These are phyloP conservation scores for Pholiota adiposa DNA, from an alignment of 1,284 basidiomycete genomes.

Conservation along the genomic window DNA sequence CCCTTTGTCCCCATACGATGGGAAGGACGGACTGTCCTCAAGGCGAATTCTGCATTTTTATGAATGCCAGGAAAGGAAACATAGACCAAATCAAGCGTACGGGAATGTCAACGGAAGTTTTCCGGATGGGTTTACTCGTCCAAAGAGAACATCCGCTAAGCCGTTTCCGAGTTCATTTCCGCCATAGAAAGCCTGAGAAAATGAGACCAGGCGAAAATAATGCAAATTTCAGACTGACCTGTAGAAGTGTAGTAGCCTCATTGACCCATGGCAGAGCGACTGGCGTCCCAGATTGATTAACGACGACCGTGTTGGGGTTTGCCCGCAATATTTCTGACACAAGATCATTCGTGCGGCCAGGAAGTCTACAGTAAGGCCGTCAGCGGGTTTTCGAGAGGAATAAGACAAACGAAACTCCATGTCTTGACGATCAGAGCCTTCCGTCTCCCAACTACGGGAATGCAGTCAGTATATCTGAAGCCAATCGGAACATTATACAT, in stretches of 20 bases:
- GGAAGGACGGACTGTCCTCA: constrained; percentile 45
- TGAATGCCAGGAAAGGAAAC: constrained; percentile 26
- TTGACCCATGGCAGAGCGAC: constrained; percentile 57
- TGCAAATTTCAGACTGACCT: constrained; percentile 31
- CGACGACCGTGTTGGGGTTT: constrained; percentile 55
- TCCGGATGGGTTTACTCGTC: constrained; percentile 53
- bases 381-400: background rate
- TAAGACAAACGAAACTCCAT: constrained; percentile 33
- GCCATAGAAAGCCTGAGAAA: constrained; percentile 51
- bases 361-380: constrained; percentile 36
- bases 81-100: constrained; percentile 30
- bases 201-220: background rate
- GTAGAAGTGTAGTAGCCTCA: constrained; percentile 45
- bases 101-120: constrained; percentile 56
- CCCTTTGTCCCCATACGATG: constrained; percentile 44
- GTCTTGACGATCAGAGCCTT: constrained; percentile 47
- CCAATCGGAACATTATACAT: constrained; percentile 11
- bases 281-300: constrained; percentile 56
- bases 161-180: constrained; percentile 61
- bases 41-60: constrained; percentile 43
- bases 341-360: constrained; percentile 52
- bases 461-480: background rate
- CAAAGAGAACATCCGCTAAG: constrained; percentile 57
- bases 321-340: constrained; percentile 49
- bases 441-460: constrained; percentile 46